Conservation (phyloP, 225 moss, liverwort and hornwort genomes). For the Pseudoscleropodium purum region DNA sequence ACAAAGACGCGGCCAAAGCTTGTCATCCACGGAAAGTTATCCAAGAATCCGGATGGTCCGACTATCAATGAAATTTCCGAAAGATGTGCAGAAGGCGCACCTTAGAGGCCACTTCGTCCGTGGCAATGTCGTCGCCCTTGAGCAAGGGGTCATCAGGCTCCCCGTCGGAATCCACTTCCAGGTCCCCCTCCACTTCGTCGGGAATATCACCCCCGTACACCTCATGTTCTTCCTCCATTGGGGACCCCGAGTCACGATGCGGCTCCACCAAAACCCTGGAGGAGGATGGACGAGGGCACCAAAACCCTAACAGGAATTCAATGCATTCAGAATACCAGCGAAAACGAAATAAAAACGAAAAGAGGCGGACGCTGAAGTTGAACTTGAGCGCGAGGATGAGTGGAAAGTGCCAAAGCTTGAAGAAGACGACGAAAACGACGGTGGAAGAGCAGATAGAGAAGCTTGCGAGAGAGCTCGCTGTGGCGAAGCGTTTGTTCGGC, state of each 20-base stretch:
- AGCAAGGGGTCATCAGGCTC: conserved; percentile 66
- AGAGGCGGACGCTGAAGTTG: background rate
- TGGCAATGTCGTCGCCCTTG: conserved; percentile 49
- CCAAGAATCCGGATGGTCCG: background rate
- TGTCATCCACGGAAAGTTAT: background rate
- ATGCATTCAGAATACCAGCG: background rate
- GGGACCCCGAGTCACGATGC: background rate
- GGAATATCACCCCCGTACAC: conserved; percentile 94
- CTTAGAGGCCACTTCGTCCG: conserved; percentile 81
- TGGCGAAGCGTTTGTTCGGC: background rate
- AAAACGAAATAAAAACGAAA: background rate
- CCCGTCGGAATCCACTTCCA: conserved; percentile 78
- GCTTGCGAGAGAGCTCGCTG: background rate
- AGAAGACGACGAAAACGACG: background rate
- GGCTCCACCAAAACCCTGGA: background rate
- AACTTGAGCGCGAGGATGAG: too few species aligned
- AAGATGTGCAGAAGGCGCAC: background rate
- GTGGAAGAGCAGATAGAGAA: background rate
- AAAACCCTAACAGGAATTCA: background rate
- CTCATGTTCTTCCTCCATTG: conserved; percentile 91
- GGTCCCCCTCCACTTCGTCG: conserved; percentile 80
- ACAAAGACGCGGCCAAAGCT: background rate
- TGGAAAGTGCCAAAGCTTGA: background rate
- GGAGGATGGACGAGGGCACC: background rate
- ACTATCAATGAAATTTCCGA: background rate